Evolutionary conservation across 2,329 filamentous ascomycete species (phyloP), one percentile per base, ranked within the genome.

Genomic region (Pseudogymnoascus sp.): DNA sequence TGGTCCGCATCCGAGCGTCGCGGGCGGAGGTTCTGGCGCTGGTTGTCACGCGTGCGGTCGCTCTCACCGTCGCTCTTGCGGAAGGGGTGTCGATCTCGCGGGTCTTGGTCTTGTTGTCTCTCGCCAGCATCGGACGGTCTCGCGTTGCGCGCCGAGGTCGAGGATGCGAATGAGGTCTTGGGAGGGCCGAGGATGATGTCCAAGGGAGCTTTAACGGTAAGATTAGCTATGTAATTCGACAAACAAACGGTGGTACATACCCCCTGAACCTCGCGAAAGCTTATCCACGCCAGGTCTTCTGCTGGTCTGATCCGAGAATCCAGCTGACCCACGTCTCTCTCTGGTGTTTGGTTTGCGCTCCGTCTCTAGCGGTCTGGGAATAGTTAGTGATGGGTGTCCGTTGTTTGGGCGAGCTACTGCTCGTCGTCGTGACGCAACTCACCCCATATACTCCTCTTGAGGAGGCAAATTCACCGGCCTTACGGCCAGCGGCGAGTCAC

Each of bases 391-490:
- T 39, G 34, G 7, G 11, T 18, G n/a, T 54, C 12, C 26, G 4
- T 54, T 31, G 47, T 54, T 31, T 31, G 26, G n/a, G n/a, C 47
- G n/a, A 54, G 47, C 47, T 54, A 18, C 26, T 18, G 47, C 47
- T 54, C 47, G 8, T 54, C 47, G 14, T 2, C 4, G 34, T 60
- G 6, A 18, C 16, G 34, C 34, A 16, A 60, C 71, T 67, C 81
- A 96, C 89, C 93, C 92, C 91, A 97, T 96, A 93, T 93, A 97
- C 80, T 96, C 91, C 78, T 96, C 91, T 67, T 88, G 84, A 26
- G 91, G 89, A 68, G 92, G 93, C 54, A 97, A 82, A 67, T 82
- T 84, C 67, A 87, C 80, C 57, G 93, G 93, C 77, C 90, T 96
- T 70, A 83, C 79, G 72, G 92, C 92, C 75, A 96, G 81, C 68